Conservation (phyloP, 2,329 filamentous ascomycete species). For the Tolypocladium ovalisporum region DNA sequence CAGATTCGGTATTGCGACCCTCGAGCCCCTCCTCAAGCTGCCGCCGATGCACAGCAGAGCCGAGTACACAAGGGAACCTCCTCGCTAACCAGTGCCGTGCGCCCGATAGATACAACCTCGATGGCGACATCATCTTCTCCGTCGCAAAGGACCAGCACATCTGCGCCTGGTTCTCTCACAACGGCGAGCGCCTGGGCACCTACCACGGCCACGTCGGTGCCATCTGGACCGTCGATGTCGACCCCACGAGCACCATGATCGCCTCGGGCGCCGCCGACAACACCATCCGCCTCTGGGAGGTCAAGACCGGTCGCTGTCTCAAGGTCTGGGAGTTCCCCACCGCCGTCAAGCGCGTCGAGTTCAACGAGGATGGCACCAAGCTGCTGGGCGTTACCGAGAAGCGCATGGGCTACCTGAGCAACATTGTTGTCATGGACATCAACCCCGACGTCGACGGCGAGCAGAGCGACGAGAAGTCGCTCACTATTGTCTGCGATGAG, state of each 20-base stretch:
- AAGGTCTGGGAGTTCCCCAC: conserved; percentile 98
- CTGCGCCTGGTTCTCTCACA: conserved; percentile 94
- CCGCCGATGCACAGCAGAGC: conserved; percentile 5
- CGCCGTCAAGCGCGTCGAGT: conserved; percentile 95
- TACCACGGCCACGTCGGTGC: conserved; percentile 96
- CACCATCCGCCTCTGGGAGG: conserved; percentile 94
- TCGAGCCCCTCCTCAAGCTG: conserved; percentile 1
- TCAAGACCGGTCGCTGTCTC: conserved; percentile 82
- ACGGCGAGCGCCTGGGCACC: conserved; percentile 93
- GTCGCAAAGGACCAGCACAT: conserved; percentile 93
- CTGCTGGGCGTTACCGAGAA: conserved; percentile 95
- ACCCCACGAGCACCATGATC: conserved; percentile 83
- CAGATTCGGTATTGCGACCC: conserved; percentile 66
- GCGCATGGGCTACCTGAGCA: conserved; percentile 92
- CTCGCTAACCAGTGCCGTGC: not conserved
- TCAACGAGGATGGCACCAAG: conserved; percentile 84
- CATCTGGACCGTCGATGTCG: conserved; percentile 96
- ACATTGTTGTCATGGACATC: conserved; percentile 88
- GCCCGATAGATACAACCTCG: conserved; percentile 63
- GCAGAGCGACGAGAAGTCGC: conserved; percentile 70
- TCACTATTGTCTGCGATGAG: conserved; percentile 88
- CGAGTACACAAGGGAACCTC: conserved; percentile 5
- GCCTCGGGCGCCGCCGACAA: conserved; percentile 96
- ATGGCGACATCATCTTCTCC: conserved; percentile 95
- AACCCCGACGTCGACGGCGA: conserved; percentile 70